phyloP scores from a whole-genome alignment of 2,329 filamentous ascomycete genomes.

The Xylariales sp. region DNA sequence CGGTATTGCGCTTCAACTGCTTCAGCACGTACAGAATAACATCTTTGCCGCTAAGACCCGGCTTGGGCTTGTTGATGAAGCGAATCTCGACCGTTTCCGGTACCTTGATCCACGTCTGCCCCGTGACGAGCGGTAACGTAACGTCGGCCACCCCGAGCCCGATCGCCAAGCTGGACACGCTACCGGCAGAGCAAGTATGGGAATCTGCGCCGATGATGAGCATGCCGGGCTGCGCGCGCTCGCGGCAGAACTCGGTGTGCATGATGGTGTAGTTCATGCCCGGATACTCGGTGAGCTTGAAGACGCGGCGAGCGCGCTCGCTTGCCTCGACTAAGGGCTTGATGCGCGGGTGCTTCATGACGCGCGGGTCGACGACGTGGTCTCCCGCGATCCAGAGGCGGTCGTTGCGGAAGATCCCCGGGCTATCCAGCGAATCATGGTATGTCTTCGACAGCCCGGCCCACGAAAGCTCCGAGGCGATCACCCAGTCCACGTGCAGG shows the following conservation, averaged over 20 bases:
- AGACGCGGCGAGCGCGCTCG: constrained; percentile 30
- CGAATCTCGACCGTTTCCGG: constrained; percentile 35
- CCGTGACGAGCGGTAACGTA: constrained; percentile 36
- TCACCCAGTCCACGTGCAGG: constrained; percentile 39
- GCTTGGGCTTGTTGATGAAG: constrained; percentile 27
- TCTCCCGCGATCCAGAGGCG: constrained; percentile 45
- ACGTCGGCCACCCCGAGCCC: constrained; percentile 41
- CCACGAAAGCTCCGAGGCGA: constrained; percentile 37
- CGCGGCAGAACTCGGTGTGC: constrained; percentile 40
- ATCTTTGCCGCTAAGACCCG: constrained; percentile 39
- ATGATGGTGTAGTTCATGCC: constrained; percentile 31
- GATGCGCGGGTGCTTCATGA: constrained; percentile 28
- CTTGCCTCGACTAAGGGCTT: constrained; percentile 29
- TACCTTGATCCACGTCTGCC: constrained; percentile 41
- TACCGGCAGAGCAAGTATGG: constrained; percentile 40
- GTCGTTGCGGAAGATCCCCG: constrained; percentile 41
- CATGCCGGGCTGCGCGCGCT: constrained; percentile 38
- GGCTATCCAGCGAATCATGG: constrained; percentile 29
- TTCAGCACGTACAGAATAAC: constrained; percentile 38
- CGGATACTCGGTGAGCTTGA: constrained; percentile 36
- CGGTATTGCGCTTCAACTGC: constrained; percentile 38
- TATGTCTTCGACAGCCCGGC: constrained; percentile 34
- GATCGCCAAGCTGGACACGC: constrained; percentile 33
- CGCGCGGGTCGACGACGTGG: constrained; percentile 40
- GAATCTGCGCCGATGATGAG: constrained; percentile 38